A percentile compares a stretch with the other conserved stretches of the same genome.
Conservation (phyloP, 2,329 filamentous ascomycete genomes). For the Chaetomium strumarium region DNA sequence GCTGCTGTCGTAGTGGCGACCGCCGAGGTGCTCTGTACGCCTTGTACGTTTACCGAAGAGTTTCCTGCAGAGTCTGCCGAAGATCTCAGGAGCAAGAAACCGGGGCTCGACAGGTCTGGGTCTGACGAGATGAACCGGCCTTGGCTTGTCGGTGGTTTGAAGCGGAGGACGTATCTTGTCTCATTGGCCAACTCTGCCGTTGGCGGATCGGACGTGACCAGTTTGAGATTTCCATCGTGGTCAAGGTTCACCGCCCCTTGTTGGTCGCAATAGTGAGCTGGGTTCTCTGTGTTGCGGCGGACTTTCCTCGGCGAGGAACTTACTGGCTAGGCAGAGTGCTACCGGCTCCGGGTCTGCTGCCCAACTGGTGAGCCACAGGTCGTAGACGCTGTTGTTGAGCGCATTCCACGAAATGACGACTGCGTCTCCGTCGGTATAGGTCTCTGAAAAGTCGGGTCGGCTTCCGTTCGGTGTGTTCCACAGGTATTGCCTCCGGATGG, state of each 20-base stretch:
- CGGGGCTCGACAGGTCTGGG: slow-evolving; percentile 16
- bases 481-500: slow-evolving; percentile 10
- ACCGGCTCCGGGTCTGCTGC: slow-evolving; percentile 6
- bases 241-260: slow-evolving; percentile 15
- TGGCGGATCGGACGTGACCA: slow-evolving; percentile 12
- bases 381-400: slow-evolving; percentile 20
- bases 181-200: slow-evolving; percentile 6
- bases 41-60: neutral
- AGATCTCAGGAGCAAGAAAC: slow-evolving; percentile 9
- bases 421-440: slow-evolving; percentile 13
- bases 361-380: slow-evolving; percentile 21
- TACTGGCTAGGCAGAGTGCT: slow-evolving; percentile 15
- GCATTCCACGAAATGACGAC: slow-evolving; percentile 20
- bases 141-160: slow-evolving; percentile 15
- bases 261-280: neutral
- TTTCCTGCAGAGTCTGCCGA: neutral
- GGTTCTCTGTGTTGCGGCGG: neutral
- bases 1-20: neutral
- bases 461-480: slow-evolving; percentile 16
- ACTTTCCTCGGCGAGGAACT: neutral
- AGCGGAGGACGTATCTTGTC: slow-evolving; percentile 15
- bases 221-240: slow-evolving; percentile 16
- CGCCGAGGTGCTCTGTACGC: neutral
- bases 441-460: slow-evolving; percentile 15
- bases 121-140: slow-evolving; percentile 10